phyloP scores from a whole-genome alignment of 192 early-diverging fungal species.

The Rhizoclosmatium sp. region DNA sequence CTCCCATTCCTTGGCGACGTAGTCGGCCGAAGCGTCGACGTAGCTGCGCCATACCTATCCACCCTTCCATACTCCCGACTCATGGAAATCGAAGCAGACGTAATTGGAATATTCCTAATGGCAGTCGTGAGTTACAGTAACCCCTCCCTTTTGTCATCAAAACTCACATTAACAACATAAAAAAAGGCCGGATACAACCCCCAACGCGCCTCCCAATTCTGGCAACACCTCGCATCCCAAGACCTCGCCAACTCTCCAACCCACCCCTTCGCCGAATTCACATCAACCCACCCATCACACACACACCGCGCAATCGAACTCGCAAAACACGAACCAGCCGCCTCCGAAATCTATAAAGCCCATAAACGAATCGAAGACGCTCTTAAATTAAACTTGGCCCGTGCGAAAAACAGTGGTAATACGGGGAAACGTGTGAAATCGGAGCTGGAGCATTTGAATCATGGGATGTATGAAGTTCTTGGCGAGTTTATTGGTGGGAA shows the following conservation, averaged over 20 bases:
- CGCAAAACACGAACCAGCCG: constrained; percentile 39
- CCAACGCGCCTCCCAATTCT: constrained; percentile 39
- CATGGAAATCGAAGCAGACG: constrained; percentile 58
- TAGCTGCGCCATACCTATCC: constrained; percentile 41
- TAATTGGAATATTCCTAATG: constrained; percentile 57
- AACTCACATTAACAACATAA: background rate
- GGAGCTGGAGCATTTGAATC: constrained; percentile 43
- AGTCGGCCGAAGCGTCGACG: constrained; percentile 42
- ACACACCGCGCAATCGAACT: constrained; percentile 45
- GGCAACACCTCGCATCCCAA: constrained; percentile 24
- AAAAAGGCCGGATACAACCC: constrained; percentile 51
- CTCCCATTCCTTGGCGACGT: constrained; percentile 51
- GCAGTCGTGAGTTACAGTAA: constrained; percentile 36
- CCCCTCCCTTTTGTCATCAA: background rate
- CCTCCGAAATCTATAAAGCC: constrained; percentile 46
- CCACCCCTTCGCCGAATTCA: constrained; percentile 36
- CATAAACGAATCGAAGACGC: constrained; percentile 34
- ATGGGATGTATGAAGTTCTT: constrained; percentile 39
- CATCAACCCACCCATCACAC: constrained; percentile 52
- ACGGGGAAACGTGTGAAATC: background rate
- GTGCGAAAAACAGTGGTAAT: no score
- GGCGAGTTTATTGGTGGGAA: background rate
- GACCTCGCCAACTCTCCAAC: background rate
- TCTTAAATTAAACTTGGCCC: background rate
- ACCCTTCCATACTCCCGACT: constrained; percentile 52